Conservation (phyloP, 176 grass and related monocot genomes). For the Elaeis guineensis region DNA sequence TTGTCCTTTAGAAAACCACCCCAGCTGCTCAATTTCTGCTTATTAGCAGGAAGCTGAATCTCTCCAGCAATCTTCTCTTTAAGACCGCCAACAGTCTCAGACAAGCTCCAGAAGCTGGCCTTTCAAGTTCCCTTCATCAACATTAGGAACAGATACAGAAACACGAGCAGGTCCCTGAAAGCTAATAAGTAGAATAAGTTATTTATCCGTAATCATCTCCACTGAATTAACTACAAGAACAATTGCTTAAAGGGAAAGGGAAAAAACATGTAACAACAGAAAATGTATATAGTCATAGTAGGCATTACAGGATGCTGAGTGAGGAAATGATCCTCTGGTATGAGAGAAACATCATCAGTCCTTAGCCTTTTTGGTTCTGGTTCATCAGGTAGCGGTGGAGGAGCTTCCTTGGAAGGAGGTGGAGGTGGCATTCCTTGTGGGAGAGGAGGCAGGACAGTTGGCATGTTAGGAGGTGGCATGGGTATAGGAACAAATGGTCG, state of each 20-base stretch:
- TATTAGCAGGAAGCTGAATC: constrained; percentile 92
- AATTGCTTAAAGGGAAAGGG: background rate
- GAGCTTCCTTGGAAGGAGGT: constrained; percentile 72
- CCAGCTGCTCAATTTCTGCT: constrained; percentile 80
- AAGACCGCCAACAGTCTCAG: constrained; percentile 71
- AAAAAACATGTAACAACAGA: background rate
- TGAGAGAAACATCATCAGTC: constrained; percentile 72
- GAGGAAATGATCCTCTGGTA: constrained; percentile 80
- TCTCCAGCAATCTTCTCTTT: constrained; percentile 98
- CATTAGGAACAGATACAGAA: constrained; percentile 70
- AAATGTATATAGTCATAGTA: constrained; percentile 7
- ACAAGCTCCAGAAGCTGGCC: constrained; percentile 58
- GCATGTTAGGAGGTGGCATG: constrained; percentile 57
- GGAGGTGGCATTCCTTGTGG: constrained; percentile 56
- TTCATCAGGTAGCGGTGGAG: constrained; percentile 72
- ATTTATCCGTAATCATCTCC: too few species aligned
- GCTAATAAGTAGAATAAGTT: background rate
- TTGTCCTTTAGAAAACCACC: constrained; percentile 96
- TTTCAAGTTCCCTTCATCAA: constrained; percentile 94
- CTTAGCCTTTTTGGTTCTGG: constrained; percentile 89
- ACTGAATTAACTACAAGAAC: background rate
- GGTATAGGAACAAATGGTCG: constrained; percentile 21
- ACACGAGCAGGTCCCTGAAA: constrained; percentile 62
- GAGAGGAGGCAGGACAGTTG: constrained; percentile 33
- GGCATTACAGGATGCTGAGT: constrained; percentile 65